Evolutionary conservation across 2,329 filamentous ascomycete genomes (phyloP).

Genomic region (Exophiala calicioides): DNA sequence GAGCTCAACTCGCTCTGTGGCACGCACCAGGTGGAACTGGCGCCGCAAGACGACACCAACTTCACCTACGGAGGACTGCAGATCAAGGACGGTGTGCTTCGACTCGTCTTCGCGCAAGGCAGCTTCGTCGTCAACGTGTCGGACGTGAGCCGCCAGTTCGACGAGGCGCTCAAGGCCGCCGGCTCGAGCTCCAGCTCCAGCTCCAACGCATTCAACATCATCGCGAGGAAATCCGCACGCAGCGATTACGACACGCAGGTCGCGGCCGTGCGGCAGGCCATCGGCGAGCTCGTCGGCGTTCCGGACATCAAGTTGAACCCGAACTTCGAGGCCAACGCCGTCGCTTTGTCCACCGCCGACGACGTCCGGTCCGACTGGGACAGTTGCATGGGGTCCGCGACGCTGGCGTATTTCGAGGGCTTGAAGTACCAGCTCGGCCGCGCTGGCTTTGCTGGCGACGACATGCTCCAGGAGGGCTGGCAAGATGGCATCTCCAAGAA

Average conservation of each 20-base stretch:
- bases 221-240: slow-evolving; percentile 47
- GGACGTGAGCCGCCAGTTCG: slow-evolving; percentile 44
- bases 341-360: slow-evolving; percentile 35
- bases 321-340: slow-evolving; percentile 51
- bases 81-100: slow-evolving; percentile 50
- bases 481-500: slow-evolving; percentile 49
- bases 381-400: slow-evolving; percentile 44
- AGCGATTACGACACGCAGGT: slow-evolving; percentile 49
- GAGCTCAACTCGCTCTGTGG: slow-evolving; percentile 53
- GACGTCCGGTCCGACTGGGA: slow-evolving; percentile 47
- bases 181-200: slow-evolving; percentile 33
- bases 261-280: slow-evolving; percentile 42
- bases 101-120: slow-evolving; percentile 49
- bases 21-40: slow-evolving; percentile 10
- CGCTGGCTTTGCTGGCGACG: slow-evolving; percentile 39
- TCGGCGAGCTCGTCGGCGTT: slow-evolving; percentile 39
- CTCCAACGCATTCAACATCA: slow-evolving; percentile 43
- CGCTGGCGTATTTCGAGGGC: slow-evolving; percentile 35
- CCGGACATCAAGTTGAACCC: slow-evolving; percentile 39
- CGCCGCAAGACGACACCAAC: slow-evolving; percentile 9
- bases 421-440: slow-evolving; percentile 34
- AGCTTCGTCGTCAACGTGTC: slow-evolving; percentile 51
- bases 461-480: slow-evolving; percentile 47
- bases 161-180: slow-evolving; percentile 51
- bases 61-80: slow-evolving; percentile 15